phyloP scores from a whole-genome alignment of 148 eudicot genomes.

The Fagopyrum homotropicum region DNA sequence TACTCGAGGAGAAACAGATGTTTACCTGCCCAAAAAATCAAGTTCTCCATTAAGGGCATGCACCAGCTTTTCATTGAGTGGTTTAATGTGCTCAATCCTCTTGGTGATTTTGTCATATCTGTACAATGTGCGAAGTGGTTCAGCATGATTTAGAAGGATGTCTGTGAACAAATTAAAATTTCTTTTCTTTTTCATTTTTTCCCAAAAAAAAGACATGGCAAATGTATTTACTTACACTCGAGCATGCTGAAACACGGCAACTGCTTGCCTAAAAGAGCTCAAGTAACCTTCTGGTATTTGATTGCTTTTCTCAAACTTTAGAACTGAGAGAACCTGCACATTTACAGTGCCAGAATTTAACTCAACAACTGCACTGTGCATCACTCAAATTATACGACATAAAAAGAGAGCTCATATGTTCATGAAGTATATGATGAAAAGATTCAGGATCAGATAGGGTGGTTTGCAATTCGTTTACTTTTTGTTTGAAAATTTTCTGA shows the following conservation, averaged over 20 bases:
- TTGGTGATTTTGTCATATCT: constrained; percentile 56
- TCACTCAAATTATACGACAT: not conserved
- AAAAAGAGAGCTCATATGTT: not conserved
- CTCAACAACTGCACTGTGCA: not conserved
- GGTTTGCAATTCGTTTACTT: not conserved
- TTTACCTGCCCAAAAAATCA: constrained; percentile 87
- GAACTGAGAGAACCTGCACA: constrained; percentile 56
- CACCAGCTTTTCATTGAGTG: constrained; percentile 39
- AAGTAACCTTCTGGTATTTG: constrained; percentile 68
- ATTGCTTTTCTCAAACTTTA: constrained; percentile 50
- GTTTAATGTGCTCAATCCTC: constrained; percentile 51
- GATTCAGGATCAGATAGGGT: not conserved
- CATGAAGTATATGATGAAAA: not conserved
- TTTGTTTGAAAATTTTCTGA: not conserved
- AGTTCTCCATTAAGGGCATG: constrained; percentile 41
- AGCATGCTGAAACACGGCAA: constrained; percentile 80
- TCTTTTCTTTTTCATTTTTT: not conserved
- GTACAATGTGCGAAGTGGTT: not conserved
- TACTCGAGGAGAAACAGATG: constrained; percentile 15
- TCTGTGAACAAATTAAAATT: not conserved
- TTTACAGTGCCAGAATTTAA: constrained; percentile 1
- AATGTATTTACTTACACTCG: constrained; percentile 37
- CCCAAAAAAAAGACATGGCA: not conserved
- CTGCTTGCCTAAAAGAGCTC: constrained; percentile 58
- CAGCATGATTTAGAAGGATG: not conserved